Evolutionary conservation across 2,329 filamentous ascomycete species (phyloP), one percentile per base, ranked within the genome.

Genomic region (Trichoderma cornu-damae): DNA sequence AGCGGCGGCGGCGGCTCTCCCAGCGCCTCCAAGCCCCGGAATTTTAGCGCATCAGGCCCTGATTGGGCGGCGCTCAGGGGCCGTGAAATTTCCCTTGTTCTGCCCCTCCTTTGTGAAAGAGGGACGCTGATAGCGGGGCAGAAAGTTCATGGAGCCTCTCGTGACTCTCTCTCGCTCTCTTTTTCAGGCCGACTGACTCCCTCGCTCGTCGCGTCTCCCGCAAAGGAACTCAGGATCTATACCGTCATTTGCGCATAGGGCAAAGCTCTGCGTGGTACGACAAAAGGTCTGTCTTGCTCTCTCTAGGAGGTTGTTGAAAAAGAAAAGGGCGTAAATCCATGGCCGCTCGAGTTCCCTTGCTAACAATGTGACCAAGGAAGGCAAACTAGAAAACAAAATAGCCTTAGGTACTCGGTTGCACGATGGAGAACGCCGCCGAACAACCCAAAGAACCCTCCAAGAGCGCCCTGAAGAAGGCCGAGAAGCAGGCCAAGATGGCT

Each of bases 391-490:
- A n/a, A n/a, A n/a, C n/a, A n/a, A n/a, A n/a, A n/a, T n/a, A n/a
- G 28, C 9, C 28, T 9, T 7, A 30, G 6, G 35, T 26, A 34
- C 40, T n/a, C 30, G 37, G 20, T 12, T 58, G 56, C 63, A 62
- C 58, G 62, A 72, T 71, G 65, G 70, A 68, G 59, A 64, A 67
- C 62, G 62, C 63, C 58, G 66, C 65, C 62, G 67, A 72, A 59
- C 70, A 64, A 60, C 84, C 82, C 64, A 86, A 86, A 76, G 67
- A 72, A 61, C 70, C 65, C 60, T 85, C 82, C 64, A 86, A 86
- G 77, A 84, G 80, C 70, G 82, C 82, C 64, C 70, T 81, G 67
- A 86, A 86, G 72, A 85, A 85, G 77, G 82, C 82, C 49, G 82
- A 85, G 73, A 86, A 86, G 75, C 76, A 81, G 69, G 81, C 81